Conservation (phyloP, 2,329 filamentous ascomycete species). For the Neobulgaria alba region DNA sequence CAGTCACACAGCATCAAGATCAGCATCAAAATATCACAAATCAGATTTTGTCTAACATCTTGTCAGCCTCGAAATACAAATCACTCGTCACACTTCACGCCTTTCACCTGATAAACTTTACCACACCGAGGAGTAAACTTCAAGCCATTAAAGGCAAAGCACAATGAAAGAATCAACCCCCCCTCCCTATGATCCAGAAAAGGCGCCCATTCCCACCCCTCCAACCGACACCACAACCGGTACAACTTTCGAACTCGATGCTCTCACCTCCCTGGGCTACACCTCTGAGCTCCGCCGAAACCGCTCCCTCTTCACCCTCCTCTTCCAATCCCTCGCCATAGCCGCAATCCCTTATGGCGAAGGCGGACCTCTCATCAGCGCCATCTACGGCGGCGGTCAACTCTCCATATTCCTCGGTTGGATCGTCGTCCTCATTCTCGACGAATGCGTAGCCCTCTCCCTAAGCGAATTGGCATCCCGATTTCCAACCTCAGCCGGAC, state of each 20-base stretch:
- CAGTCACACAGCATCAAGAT: too few relatives aligned
- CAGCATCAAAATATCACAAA: too few relatives aligned
- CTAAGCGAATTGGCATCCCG: constrained; percentile 68
- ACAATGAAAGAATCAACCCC: too few relatives aligned
- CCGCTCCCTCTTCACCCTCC: constrained; percentile 48
- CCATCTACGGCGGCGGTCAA: constrained; percentile 34
- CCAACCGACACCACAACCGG: constrained; percentile 2
- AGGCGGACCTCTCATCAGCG: constrained; percentile 25
- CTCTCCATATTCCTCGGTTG: constrained; percentile 49
- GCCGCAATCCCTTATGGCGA: constrained; percentile 49
- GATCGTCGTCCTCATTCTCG: constrained; percentile 44
- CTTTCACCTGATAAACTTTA: too few relatives aligned
- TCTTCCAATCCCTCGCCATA: constrained; percentile 54
- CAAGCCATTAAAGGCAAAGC: too few relatives aligned
- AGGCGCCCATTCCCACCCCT: too few relatives aligned
- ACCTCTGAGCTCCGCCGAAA: constrained; percentile 48
- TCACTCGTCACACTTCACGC: too few relatives aligned
- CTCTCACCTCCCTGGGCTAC: constrained; percentile 40
- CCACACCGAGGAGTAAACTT: too few relatives aligned
- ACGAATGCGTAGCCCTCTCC: constrained; percentile 60
- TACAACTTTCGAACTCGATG: constrained; percentile 15
- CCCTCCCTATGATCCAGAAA: too few relatives aligned
- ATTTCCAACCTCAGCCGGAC: constrained; percentile 68
- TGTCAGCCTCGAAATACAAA: too few relatives aligned
- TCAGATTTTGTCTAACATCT: too few relatives aligned